Conservation (phyloP, 2,329 filamentous ascomycete genomes). For the Dothidotthia symphoricarpi region DNA sequence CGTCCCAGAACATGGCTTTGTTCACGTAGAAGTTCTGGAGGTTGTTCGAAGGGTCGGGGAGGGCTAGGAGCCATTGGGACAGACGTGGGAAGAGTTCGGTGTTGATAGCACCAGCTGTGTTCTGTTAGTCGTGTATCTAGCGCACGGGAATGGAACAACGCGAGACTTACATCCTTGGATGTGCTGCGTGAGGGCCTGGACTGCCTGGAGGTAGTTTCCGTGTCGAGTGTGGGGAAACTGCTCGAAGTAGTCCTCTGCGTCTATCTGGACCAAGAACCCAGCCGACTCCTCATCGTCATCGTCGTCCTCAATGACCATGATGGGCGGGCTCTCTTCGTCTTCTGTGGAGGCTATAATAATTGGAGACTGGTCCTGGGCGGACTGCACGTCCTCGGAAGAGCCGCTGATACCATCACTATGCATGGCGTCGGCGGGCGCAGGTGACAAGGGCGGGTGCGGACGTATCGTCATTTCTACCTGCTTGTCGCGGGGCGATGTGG, state of each 20-base stretch:
- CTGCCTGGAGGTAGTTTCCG: slow-evolving; percentile 17
- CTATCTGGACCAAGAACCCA: slow-evolving; percentile 19
- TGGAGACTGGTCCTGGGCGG: slow-evolving; percentile 11
- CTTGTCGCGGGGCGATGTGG: slow-evolving; percentile 17
- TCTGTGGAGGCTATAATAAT: slow-evolving; percentile 17
- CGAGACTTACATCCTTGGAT: slow-evolving; percentile 25
- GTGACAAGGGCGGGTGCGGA: slow-evolving; percentile 33
- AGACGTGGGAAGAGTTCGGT: slow-evolving; percentile 25
- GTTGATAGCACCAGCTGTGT: slow-evolving; percentile 19
- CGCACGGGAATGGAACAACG: background rate
- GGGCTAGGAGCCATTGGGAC: slow-evolving; percentile 26
- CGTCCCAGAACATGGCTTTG: slow-evolving; percentile 37
- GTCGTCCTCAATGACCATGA: slow-evolving; percentile 42
- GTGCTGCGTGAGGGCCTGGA: slow-evolving; percentile 25
- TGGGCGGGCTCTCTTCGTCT: slow-evolving; percentile 30
- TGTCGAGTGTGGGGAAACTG: slow-evolving; percentile 31
- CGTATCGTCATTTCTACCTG: slow-evolving; percentile 44
- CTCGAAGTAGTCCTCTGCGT: slow-evolving; percentile 31
- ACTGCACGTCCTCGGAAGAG: slow-evolving; percentile 5
- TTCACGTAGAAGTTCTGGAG: slow-evolving; percentile 27
- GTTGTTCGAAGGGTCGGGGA: slow-evolving; percentile 24
- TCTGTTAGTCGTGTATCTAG: slow-evolving; percentile 12
- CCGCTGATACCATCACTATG: slow-evolving; percentile 10
- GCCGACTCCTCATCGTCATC: slow-evolving; percentile 22
- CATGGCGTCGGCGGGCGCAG: slow-evolving; percentile 19